A percentile compares a stretch with the other conserved stretches of the same genome.
Evolutionary conservation across 2,329 filamentous ascomycete genomes (phyloP).

Genomic region (Mycosphaerella sp.): DNA sequence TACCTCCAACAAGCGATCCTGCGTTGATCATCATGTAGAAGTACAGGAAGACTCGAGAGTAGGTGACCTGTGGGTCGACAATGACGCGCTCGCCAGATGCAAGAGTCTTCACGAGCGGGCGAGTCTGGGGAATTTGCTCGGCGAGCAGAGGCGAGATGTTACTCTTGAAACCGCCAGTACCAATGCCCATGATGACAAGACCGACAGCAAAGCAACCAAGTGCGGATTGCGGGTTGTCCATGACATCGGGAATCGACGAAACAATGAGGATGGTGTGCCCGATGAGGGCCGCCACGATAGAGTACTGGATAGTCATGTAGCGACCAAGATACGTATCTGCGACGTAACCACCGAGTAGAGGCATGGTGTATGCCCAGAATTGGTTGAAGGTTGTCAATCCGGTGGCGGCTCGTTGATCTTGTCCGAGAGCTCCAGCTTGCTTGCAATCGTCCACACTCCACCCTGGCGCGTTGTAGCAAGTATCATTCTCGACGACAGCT

Average conservation of each 20-base stretch:
- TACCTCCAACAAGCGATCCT: conserved; percentile 55
- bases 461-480: conserved; percentile 34
- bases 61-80: conserved; percentile 43
- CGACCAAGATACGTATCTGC: conserved; percentile 66
- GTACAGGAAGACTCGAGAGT: conserved; percentile 49
- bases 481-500: conserved; percentile 33
- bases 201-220: conserved; percentile 60
- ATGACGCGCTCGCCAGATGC: conserved; percentile 42
- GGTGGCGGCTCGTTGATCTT: conserved; percentile 41
- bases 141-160: conserved; percentile 56
- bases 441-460: conserved; percentile 27
- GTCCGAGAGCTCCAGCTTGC: conserved; percentile 38
- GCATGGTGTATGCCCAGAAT: conserved; percentile 46
- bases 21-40: conserved; percentile 70
- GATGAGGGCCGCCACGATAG: conserved; percentile 56
- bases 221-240: conserved; percentile 49
- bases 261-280: conserved; percentile 62
- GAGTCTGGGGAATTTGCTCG: conserved; percentile 42
- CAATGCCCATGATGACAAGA: conserved; percentile 63
- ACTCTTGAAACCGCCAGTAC: conserved; percentile 74
- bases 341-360: conserved; percentile 42
- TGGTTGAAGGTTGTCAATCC: conserved; percentile 44
- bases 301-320: conserved; percentile 62
- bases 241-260: conserved; percentile 58
- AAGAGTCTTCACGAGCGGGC: conserved; percentile 36